Percentiles rank a stretch among this genome's conserved stretches.
Evolutionary conservation across 192 early-diverging fungal species (phyloP).

Genomic region (Hyaloraphidium curvatum): DNA sequence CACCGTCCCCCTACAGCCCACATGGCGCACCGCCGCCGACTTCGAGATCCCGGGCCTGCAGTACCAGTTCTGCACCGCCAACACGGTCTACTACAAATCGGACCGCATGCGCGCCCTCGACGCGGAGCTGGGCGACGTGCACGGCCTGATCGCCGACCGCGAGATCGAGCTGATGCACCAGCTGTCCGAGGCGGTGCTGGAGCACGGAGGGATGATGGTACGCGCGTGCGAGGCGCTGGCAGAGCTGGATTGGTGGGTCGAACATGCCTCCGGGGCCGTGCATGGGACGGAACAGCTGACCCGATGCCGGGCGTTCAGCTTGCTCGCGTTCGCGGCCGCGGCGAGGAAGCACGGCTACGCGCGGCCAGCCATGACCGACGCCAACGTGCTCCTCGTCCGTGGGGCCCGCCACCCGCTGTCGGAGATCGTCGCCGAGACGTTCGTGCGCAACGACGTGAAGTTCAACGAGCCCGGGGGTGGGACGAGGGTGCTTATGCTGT

Average conservation of each 20-base stretch:
- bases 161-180: slow-evolving; percentile 66
- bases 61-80: slow-evolving; percentile 42
- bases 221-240: slow-evolving; percentile 20
- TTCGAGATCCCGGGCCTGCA: not conserved
- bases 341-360: slow-evolving; percentile 32
- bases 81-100: slow-evolving; percentile 54
- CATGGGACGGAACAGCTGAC: not conserved
- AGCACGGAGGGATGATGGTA: slow-evolving; percentile 17
- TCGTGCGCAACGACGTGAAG: slow-evolving; percentile 51
- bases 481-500: slow-evolving; percentile 38
- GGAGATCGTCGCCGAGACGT: slow-evolving; percentile 32
- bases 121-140: slow-evolving; percentile 61
- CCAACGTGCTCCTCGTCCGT: slow-evolving; percentile 17
- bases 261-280: not conserved
- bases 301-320: slow-evolving; percentile 11
- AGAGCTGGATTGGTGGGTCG: slow-evolving; percentile 50
- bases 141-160: slow-evolving; percentile 63
- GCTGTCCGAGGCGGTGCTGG: slow-evolving; percentile 36
- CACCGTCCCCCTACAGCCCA: slow-evolving; percentile 30
- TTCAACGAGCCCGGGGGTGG: slow-evolving; percentile 14
- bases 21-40: not conserved
- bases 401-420: slow-evolving; percentile 40
- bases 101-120: slow-evolving; percentile 43
- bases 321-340: slow-evolving; percentile 38
- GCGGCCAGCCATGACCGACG: slow-evolving; percentile 30